Evolutionary conservation across 1,284 basidiomycete genomes (phyloP), one percentile per base, ranked within the genome.

Genomic region (Naganishia albida): DNA sequence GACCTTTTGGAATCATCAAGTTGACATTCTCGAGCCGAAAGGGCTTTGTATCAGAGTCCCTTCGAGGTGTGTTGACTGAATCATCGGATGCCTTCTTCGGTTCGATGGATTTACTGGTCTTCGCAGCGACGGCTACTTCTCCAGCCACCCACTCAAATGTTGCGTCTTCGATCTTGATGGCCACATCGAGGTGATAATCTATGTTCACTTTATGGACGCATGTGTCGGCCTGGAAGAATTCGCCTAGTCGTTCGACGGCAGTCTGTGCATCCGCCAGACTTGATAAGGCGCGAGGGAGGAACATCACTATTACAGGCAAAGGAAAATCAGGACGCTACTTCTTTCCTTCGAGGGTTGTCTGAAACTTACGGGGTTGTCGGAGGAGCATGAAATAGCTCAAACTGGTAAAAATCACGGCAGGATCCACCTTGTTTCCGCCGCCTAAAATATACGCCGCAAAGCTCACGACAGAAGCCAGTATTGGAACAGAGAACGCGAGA

Each of bases 371-470:
- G 69, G 52, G 78, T 72, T 23, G 65, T 64, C 54, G 70, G 65
- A 74, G 85, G 68, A 65, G 90, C 85, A 72, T 88, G 87, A 82
- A 91, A 89, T 67, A 88, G 82, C 68, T 88, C 85, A 16, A 91
- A 77, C 18, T 86, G 18, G 84, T 84, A 77, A 92, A 92, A 67
- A 92, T 87, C 70, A 84, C 82, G 2, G 87, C 86, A 7, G 89
- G 80, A 70, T 87, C 84, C 42, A 91, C 83, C 2, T 81, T 72
- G 73, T 90, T 86, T 2, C 86, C 86, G 0, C 83, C 83, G 34
- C 81, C 85, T 16, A 87, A 77, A 0, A 83, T 82, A 72, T 90
- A 91, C 0, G 87, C 87, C 72, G 91, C 85, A 74, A 92, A 90
- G 4, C 88, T 87, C 63, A 91, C 75, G 26, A 91, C 82, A 1